These are phyloP conservation scores for Wickerhamiella kazuoi DNA, from an alignment of 805 yeast species.

Conservation along the genomic window DNA sequence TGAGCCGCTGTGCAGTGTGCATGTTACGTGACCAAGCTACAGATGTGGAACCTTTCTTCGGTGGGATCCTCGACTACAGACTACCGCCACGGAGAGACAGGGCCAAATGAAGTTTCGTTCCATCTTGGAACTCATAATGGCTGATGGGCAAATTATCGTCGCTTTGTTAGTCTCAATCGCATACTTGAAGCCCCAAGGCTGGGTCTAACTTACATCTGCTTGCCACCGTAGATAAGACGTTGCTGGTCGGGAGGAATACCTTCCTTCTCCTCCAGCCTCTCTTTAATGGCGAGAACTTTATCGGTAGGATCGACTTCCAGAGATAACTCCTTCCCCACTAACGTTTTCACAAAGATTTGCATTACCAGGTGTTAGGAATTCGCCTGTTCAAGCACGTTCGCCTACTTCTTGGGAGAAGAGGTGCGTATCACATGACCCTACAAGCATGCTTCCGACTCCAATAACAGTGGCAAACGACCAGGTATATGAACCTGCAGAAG, in stretches of 20 bases:
- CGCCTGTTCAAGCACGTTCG: no score
- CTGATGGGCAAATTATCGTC: constrained; percentile 63
- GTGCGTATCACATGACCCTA: no score
- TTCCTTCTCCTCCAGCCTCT: constrained; percentile 84
- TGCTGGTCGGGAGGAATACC: constrained; percentile 97
- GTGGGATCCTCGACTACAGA: no score
- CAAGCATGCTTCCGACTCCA: constrained; percentile 75
- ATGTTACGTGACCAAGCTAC: no score
- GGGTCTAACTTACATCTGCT: constrained; percentile 48
- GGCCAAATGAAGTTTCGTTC: constrained; percentile 77
- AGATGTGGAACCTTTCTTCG: no score
- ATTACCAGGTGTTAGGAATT: no score
- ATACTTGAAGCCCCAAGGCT: no score
- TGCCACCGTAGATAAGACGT: constrained; percentile 74
- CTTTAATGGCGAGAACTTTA: constrained; percentile 56
- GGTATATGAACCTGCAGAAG: constrained; percentile 93
- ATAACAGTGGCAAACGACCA: constrained; percentile 38
- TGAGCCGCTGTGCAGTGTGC: no score
- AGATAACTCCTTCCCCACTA: constrained; percentile 16
- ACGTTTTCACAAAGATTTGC: constrained; percentile 12
- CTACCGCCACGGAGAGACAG: constrained; percentile 89
- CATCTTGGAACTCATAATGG: constrained; percentile 62
- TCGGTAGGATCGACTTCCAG: constrained; percentile 20
- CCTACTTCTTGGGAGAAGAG: no score
- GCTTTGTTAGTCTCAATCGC: constrained; percentile 17